Percentiles rank a stretch among this genome's conserved stretches.
Conservation (phyloP, 441 rosid genomes). For the Flueggea neowawraea region DNA sequence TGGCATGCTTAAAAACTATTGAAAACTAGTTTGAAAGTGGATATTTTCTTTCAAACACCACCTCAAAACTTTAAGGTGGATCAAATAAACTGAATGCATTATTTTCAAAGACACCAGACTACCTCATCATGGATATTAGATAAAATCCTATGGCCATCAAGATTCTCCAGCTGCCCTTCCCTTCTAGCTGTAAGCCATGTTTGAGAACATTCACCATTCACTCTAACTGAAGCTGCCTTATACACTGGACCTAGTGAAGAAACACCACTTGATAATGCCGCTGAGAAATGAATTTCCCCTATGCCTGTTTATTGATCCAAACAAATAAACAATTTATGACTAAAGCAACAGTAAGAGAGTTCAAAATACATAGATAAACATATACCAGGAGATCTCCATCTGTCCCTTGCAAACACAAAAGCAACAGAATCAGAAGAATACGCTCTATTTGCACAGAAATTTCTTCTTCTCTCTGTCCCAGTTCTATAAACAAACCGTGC, state of each 20-base stretch:
- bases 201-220: background rate
- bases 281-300: conserved; percentile 62
- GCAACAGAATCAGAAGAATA: conserved; percentile 34
- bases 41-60: too few relatives aligned
- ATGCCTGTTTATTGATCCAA: conserved; percentile 40
- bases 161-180: conserved; percentile 59
- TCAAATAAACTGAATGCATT: too few relatives aligned
- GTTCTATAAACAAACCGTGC: conserved; percentile 40
- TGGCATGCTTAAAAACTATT: too few relatives aligned
- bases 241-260: conserved; percentile 55
- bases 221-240: conserved; percentile 58
- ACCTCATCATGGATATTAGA: conserved; percentile 51
- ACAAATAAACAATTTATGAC: background rate
- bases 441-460: conserved; percentile 10
- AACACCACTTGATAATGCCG: conserved; percentile 61
- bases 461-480: conserved; percentile 25
- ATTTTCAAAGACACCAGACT: conserved; percentile 7
- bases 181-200: conserved; percentile 74
- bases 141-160: conserved; percentile 59
- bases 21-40: too few relatives aligned
- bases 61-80: too few relatives aligned
- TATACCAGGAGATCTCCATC: conserved; percentile 54
- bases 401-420: conserved; percentile 70
- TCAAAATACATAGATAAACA: conserved; percentile 7
- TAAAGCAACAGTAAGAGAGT: conserved; percentile 2